Conservation (phyloP, 139 green algal species). For the Yamagishiella unicocca region DNA sequence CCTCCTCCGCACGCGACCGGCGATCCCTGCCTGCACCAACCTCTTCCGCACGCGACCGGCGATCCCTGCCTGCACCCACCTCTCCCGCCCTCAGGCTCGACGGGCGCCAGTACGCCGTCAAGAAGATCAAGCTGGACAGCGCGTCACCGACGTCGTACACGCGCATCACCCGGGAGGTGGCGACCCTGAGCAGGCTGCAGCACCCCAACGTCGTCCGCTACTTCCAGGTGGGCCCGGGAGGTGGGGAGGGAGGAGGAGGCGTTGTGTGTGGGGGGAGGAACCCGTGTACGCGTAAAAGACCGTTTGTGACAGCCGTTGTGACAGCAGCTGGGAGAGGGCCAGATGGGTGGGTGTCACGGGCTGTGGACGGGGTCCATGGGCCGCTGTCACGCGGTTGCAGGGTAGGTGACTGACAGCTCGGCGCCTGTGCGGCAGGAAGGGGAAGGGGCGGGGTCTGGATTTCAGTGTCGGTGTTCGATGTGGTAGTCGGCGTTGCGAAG, state of each 20-base stretch:
- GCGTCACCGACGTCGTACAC: slow-evolving; percentile 58
- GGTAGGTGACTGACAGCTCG: too few relatives aligned
- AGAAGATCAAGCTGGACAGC: slow-evolving; percentile 86
- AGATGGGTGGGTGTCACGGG: too few relatives aligned
- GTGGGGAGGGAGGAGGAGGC: background rate
- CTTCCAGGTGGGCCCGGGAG: slow-evolving; percentile 78
- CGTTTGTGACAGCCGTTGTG: too few relatives aligned
- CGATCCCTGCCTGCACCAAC: background rate
- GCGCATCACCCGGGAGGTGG: slow-evolving; percentile 91
- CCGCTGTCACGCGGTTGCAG: too few relatives aligned
- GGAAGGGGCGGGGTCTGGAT: too few relatives aligned
- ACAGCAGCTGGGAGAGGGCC: too few relatives aligned
- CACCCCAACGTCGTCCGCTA: slow-evolving; percentile 94
- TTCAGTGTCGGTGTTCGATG: too few relatives aligned
- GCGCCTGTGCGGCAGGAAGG: too few relatives aligned
- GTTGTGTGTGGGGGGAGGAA: background rate
- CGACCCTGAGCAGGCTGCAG: slow-evolving; percentile 91
- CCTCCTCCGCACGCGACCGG: too few relatives aligned
- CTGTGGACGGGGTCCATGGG: too few relatives aligned
- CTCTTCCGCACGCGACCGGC: background rate
- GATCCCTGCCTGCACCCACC: background rate
- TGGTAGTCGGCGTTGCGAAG: too few relatives aligned
- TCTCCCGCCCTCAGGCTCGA: slow-evolving; percentile 52
- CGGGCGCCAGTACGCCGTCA: slow-evolving; percentile 91
- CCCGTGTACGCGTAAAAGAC: too few relatives aligned